Evolutionary conservation across 2,329 filamentous ascomycete genomes (phyloP).

Genomic region (Colletotrichum musae): DNA sequence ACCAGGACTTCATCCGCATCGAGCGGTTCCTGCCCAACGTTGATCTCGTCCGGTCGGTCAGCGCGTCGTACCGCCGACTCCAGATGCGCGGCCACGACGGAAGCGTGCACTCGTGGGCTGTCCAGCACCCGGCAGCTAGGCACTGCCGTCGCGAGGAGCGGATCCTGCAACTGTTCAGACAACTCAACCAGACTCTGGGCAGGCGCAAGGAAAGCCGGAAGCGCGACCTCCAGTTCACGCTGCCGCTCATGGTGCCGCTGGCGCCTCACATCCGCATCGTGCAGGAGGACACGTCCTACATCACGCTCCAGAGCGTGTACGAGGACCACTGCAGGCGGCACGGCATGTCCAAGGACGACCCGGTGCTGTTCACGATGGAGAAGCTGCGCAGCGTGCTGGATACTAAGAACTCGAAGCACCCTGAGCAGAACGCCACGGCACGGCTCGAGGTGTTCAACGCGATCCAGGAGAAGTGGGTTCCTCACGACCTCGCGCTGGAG

Average conservation of each 20-base stretch:
- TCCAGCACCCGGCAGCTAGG: slow-evolving; percentile 93
- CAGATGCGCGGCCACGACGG: slow-evolving; percentile 98
- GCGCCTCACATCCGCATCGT: slow-evolving; percentile 96
- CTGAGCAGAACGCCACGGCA: slow-evolving; percentile 79
- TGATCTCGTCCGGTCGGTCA: slow-evolving; percentile 90
- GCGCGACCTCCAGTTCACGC: slow-evolving; percentile 94
- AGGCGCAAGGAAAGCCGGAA: slow-evolving; percentile 96
- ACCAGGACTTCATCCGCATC: slow-evolving; percentile 97
- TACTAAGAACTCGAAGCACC: slow-evolving; percentile 73
- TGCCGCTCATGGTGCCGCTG: slow-evolving; percentile 95
- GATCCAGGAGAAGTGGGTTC: slow-evolving; percentile 94
- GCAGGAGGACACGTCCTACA: slow-evolving; percentile 94
- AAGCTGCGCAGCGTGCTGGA: slow-evolving; percentile 86
- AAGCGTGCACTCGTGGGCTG: slow-evolving; percentile 95
- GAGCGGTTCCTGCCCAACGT: slow-evolving; percentile 97
- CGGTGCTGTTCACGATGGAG: slow-evolving; percentile 94
- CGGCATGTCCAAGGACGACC: slow-evolving; percentile 93
- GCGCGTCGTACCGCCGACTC: slow-evolving; percentile 90
- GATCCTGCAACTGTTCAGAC: slow-evolving; percentile 95
- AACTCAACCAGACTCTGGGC: slow-evolving; percentile 92
- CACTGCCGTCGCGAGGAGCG: slow-evolving; percentile 95
- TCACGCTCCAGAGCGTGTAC: slow-evolving; percentile 94
- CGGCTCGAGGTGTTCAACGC: slow-evolving; percentile 93
- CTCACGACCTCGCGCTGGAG: slow-evolving; percentile 83
- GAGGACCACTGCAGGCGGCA: slow-evolving; percentile 95